These are phyloP conservation scores for Penicillium cataractarum DNA, from an alignment of 495 filamentous ascomycete genomes.

Conservation along the genomic window DNA sequence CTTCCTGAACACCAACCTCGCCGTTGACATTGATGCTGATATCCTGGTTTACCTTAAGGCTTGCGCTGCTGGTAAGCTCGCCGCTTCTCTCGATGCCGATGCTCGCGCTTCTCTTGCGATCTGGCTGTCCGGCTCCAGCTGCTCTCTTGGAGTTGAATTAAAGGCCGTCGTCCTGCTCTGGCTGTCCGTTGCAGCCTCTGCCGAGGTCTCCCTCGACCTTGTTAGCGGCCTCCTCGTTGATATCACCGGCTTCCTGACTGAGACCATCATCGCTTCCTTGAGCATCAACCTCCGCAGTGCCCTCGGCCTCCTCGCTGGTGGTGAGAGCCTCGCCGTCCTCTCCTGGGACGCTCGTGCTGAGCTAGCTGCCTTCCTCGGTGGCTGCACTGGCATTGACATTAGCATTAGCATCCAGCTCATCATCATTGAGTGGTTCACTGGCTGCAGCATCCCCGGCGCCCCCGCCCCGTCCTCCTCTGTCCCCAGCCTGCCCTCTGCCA, in stretches of 20 bases:
- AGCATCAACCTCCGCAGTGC: slow-evolving; percentile 41
- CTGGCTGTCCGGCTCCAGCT: slow-evolving; percentile 44
- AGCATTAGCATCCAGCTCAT: slow-evolving; percentile 41
- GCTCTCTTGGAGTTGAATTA: slow-evolving; percentile 44
- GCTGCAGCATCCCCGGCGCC: slow-evolving; percentile 38
- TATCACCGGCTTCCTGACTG: slow-evolving; percentile 37
- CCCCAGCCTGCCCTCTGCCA: slow-evolving; percentile 24
- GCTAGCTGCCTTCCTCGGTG: slow-evolving; percentile 46
- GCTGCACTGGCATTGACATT: slow-evolving; percentile 33
- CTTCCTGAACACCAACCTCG: slow-evolving; percentile 40
- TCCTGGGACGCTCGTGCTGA: slow-evolving; percentile 43
- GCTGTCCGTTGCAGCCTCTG: slow-evolving; percentile 41
- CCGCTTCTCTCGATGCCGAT: slow-evolving; percentile 33
- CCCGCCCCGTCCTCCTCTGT: slow-evolving; percentile 25
- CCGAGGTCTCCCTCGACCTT: slow-evolving; percentile 35
- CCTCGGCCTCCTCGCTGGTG: slow-evolving; percentile 38
- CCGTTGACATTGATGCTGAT: slow-evolving; percentile 33
- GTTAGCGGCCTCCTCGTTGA: slow-evolving; percentile 33
- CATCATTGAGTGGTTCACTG: slow-evolving; percentile 47
- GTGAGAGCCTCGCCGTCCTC: slow-evolving; percentile 40
- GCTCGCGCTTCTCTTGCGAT: slow-evolving; percentile 39
- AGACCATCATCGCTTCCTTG: slow-evolving; percentile 32
- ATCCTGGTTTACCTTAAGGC: slow-evolving; percentile 36
- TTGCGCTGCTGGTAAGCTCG: slow-evolving; percentile 39
- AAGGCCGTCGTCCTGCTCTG: slow-evolving; percentile 49